phyloP scores from a whole-genome alignment of 768 basidiomycete species.

The Cyathus striatus region DNA sequence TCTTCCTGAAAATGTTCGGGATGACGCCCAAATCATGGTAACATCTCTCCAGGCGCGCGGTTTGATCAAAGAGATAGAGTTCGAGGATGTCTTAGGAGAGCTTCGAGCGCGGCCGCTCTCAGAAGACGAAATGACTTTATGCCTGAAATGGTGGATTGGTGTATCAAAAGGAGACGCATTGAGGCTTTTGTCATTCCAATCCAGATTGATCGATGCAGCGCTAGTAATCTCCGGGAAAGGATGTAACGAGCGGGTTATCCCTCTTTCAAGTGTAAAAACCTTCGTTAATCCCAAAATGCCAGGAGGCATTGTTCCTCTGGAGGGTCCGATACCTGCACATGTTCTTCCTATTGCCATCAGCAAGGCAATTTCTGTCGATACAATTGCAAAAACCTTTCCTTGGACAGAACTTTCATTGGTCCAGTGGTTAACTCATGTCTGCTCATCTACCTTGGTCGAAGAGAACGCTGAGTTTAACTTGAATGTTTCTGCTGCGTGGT shows the following conservation, averaged over 20 bases:
- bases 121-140: constrained; percentile 73
- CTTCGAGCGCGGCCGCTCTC: constrained; percentile 64
- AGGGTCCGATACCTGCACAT: constrained; percentile 71
- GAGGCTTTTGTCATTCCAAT: constrained; percentile 41
- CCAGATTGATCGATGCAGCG: constrained; percentile 66
- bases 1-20: constrained; percentile 55
- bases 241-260: constrained; percentile 51
- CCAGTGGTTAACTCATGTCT: constrained; percentile 73
- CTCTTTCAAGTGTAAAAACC: constrained; percentile 63
- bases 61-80: constrained; percentile 69
- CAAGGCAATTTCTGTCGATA: constrained; percentile 47
- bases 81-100: constrained; percentile 79
- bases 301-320: constrained; percentile 53
- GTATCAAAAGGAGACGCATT: constrained; percentile 23
- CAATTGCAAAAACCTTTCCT: constrained; percentile 52
- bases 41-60: constrained; percentile 53
- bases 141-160: constrained; percentile 82
- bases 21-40: constrained; percentile 56
- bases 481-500: constrained; percentile 60
- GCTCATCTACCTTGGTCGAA: constrained; percentile 33
- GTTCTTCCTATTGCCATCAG: constrained; percentile 67
- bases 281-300: constrained; percentile 64
- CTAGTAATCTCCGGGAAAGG: constrained; percentile 44
- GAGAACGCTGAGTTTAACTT: constrained; percentile 54
- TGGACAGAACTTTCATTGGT: constrained; percentile 75